Base-by-base conservation (phyloP, 2,329 filamentous ascomycete species). In the Fusarium continuum region DNA sequence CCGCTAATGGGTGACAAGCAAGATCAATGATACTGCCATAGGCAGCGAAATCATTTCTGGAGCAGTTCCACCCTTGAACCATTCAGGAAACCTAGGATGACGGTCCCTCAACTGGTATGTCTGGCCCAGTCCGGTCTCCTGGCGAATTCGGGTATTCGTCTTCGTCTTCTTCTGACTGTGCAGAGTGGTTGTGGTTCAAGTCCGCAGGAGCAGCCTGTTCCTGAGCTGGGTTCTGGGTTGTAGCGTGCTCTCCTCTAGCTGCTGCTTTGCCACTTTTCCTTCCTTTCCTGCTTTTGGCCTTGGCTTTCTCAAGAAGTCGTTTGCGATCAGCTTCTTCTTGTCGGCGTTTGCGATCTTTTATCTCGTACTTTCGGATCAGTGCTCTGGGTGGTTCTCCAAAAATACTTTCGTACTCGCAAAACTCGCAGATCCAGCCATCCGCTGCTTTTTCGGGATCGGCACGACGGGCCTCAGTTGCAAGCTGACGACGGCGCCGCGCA, bases 331-430 rank as follows among this genome's bases (percentile, higher is more conserved):
- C 92, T 67, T 94, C 83, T 64, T 93, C 87, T 70, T 92, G 91
- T 43, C 92, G 89, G 73, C 92, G 88, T 58, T 91, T 90, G 29
- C 92, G 88, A 73, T 97, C 95, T 75, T 97, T 97, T 74, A 94
- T 91, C 78, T 99, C 95, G 73, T 98, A 99, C 61, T 93, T 88
- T 34, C 91, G 87, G 63, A 98, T 96, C 50, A 99, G 79, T 44
- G 92, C 92, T 69, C 87, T 85, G 0, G 95, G 95, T 3, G 91
- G 91, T 47, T 84, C 84, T n/a, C 94, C 94, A 74, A 97, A 98
- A 44, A 99, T 97, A 47, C 88, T 87, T 77, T 98, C 94, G 73
- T 97, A 99, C 76, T 99, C 95, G 80, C 95, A 99, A 74, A 98
- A 98, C 72, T 97, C 92, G 78, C 95, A 99, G 40, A 98, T 93